These are phyloP conservation scores for Dictyostelium citrinum DNA, from an alignment of 78 protist genomes.

Conservation along the genomic window DNA sequence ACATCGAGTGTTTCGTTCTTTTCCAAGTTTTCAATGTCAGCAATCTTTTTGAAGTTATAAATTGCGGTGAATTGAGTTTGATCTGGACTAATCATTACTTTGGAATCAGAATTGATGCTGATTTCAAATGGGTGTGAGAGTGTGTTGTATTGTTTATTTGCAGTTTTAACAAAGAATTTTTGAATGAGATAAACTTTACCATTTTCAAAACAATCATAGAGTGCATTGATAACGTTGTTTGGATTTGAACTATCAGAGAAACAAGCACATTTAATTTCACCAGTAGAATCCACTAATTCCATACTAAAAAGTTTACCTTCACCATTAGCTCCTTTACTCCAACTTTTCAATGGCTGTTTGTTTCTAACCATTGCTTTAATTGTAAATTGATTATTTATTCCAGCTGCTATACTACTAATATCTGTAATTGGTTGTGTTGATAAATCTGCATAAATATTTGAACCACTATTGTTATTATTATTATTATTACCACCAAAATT, in stretches of 20 bases:
- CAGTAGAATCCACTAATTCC: not conserved
- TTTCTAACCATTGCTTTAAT: slow-evolving; percentile 7
- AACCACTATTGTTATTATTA: not conserved
- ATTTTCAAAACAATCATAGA: not conserved
- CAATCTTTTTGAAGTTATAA: not conserved
- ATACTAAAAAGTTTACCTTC: slow-evolving; percentile 1
- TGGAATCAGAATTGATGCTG: not conserved
- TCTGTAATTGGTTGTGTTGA: not conserved
- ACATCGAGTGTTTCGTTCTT: not conserved
- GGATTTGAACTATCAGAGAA: slow-evolving; percentile 1
- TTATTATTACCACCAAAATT: not conserved
- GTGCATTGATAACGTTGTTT: not conserved
- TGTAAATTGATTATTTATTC: not conserved
- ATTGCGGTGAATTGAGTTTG: not conserved
- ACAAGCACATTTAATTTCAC: slow-evolving; percentile 10
- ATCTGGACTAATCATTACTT: not conserved
- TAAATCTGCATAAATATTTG: not conserved
- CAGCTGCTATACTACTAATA: not conserved
- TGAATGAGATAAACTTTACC: not conserved
- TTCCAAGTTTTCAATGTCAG: not conserved
- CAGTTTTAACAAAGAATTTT: not conserved
- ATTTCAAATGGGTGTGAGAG: slow-evolving; percentile 12
- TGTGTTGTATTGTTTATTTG: not conserved
- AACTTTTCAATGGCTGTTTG: not conserved
- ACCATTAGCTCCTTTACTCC: not conserved